Evolutionary conservation across 495 filamentous ascomycete genomes (phyloP).

Genomic region (Talaromyces nanjingensis): DNA sequence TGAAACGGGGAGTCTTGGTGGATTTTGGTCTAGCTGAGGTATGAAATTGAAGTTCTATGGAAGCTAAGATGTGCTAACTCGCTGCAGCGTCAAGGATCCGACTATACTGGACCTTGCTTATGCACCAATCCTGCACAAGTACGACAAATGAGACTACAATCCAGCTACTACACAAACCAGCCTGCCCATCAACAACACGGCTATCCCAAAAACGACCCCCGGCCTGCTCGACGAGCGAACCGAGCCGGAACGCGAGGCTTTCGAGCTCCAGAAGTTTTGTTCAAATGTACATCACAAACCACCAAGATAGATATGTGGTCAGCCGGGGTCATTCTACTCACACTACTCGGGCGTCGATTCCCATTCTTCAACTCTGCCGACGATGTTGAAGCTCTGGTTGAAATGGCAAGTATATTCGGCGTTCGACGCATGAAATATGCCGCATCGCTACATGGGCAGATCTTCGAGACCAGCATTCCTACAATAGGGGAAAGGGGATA

Average conservation of each 20-base stretch:
- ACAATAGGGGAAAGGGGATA: slow-evolving; percentile 82
- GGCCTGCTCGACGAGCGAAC: slow-evolving; percentile 85
- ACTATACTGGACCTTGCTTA: slow-evolving; percentile 34
- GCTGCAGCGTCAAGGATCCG: slow-evolving; percentile 34
- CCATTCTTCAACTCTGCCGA: slow-evolving; percentile 98
- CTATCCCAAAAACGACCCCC: slow-evolving; percentile 78
- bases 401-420: slow-evolving; percentile 96
- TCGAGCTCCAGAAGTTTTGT: slow-evolving; percentile 89
- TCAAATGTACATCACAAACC: slow-evolving; percentile 97
- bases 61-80: background rate
- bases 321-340: slow-evolving; percentile 86
- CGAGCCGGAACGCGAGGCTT: slow-evolving; percentile 95
- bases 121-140: slow-evolving; percentile 32
- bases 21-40: slow-evolving; percentile 93
- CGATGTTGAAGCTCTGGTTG: slow-evolving; percentile 93
- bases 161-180: slow-evolving; percentile 39
- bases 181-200: slow-evolving; percentile 47
- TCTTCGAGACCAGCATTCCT: slow-evolving; percentile 86
- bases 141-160: slow-evolving; percentile 30
- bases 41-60: slow-evolving; percentile 6
- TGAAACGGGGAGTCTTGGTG: slow-evolving; percentile 80
- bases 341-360: slow-evolving; percentile 81
- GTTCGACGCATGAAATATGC: slow-evolving; percentile 68
- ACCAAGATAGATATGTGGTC: slow-evolving; percentile 97
- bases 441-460: slow-evolving; percentile 75